phyloP scores from a whole-genome alignment of 1,284 basidiomycete genomes.

The Malassezia cuniculi region DNA sequence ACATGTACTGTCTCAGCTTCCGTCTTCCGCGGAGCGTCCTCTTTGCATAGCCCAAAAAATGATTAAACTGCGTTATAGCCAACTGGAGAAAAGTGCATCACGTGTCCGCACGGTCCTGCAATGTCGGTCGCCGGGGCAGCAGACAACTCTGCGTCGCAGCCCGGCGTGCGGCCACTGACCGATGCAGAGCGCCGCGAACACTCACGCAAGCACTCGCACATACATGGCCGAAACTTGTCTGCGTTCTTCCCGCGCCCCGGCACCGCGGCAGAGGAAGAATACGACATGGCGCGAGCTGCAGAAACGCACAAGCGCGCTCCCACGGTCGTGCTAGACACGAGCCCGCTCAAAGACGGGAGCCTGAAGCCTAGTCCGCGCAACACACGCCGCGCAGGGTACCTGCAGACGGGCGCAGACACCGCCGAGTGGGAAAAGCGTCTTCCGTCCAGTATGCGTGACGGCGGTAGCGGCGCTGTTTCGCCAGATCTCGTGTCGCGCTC shows the following conservation, averaged over 20 bases:
- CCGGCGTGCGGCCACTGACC: too few species aligned
- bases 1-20: conserved; percentile 97
- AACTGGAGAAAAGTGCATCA: too few species aligned
- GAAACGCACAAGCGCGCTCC: conserved; percentile 2
- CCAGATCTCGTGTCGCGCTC: too few species aligned
- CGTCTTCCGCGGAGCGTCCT: conserved; percentile 54
- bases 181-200: conserved; percentile 28
- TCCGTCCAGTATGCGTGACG: too few species aligned
- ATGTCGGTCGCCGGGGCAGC: too few species aligned
- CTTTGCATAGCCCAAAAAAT: conserved; percentile 5
- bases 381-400: too few species aligned
- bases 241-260: conserved; percentile 42
- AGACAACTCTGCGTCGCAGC: too few species aligned
- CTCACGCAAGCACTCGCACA: conserved; percentile 29
- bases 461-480: too few species aligned
- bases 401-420: too few species aligned
- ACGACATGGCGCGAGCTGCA: conserved; percentile 15
- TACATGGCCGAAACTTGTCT: conserved; percentile 36
- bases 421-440: too few species aligned
- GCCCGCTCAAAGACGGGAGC: neutral
- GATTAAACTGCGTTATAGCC: neutral
- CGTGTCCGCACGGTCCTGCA: too few species aligned
- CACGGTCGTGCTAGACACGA: neutral
- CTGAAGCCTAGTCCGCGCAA: conserved; percentile 3
- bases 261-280: conserved; percentile 33